Conservation (phyloP, 2,329 filamentous ascomycete genomes). For the Emergomyces orientalis region DNA sequence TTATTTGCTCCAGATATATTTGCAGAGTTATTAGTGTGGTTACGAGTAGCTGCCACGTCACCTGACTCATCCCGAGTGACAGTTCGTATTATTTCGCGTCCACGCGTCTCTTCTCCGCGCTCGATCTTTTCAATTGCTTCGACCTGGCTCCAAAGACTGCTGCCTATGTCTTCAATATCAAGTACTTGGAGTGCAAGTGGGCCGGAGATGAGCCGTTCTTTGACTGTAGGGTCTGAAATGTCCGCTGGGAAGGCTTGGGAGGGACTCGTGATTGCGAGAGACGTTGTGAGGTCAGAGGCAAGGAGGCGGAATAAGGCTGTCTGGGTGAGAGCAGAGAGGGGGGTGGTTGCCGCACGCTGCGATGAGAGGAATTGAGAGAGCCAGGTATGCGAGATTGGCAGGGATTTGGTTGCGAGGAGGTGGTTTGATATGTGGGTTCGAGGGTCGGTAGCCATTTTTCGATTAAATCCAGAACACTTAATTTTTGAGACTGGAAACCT, state of each 20-base stretch:
- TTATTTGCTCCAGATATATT: conserved; percentile 14
- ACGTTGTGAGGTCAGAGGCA: conserved; percentile 61
- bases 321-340: conserved; percentile 62
- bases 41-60: conserved; percentile 9
- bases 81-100: conserved; percentile 72
- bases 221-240: conserved; percentile 44
- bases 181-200: conserved; percentile 72
- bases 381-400: conserved; percentile 52
- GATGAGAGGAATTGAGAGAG: conserved; percentile 53
- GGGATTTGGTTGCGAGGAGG: conserved; percentile 45
- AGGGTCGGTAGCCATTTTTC: conserved; percentile 12
- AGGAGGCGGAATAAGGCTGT: conserved; percentile 75
- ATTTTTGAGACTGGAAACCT: background rate
- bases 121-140: conserved; percentile 55
- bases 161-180: conserved; percentile 73
- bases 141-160: conserved; percentile 76
- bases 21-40: conserved; percentile 2
- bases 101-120: conserved; percentile 45
- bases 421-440: conserved; percentile 40
- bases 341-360: conserved; percentile 44
- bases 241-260: conserved; percentile 47
- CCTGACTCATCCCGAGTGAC: conserved; percentile 44
- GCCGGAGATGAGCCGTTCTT: conserved; percentile 48
- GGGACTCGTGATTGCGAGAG: conserved; percentile 33
- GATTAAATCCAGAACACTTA: background rate